These are phyloP conservation scores for Chlorella sp. DNA, from an alignment of 139 green algal genomes.

Conservation along the genomic window DNA sequence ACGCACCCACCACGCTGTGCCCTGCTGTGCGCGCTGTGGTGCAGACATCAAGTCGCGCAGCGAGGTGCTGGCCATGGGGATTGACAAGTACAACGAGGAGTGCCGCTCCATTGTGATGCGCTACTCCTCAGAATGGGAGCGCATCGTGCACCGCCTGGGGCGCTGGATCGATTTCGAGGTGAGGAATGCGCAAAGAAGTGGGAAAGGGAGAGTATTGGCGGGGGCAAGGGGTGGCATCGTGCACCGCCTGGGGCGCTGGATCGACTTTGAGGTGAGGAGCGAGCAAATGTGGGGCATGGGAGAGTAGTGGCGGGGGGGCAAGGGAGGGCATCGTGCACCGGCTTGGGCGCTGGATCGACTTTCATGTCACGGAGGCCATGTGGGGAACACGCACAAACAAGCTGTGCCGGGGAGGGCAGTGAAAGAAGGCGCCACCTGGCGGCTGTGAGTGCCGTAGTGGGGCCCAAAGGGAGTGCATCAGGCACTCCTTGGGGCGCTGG, in stretches of 20 bases:
- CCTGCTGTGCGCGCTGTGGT: background rate
- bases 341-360: slow-evolving; percentile 99
- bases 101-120: slow-evolving; percentile 98
- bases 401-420: background rate
- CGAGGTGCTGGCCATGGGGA: slow-evolving; percentile 95
- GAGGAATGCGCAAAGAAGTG: background rate
- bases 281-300: background rate
- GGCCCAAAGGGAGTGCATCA: no score
- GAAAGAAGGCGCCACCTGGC: no score
- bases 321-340: slow-evolving; percentile 83
- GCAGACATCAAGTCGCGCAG: slow-evolving; percentile 87
- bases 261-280: slow-evolving; percentile 92
- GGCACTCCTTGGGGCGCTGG: no score
- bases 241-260: slow-evolving; percentile 94
- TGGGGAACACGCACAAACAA: no score
- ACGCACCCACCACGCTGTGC: background rate
- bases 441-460: no score
- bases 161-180: slow-evolving; percentile 99
- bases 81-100: slow-evolving; percentile 99
- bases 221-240: slow-evolving; percentile 87
- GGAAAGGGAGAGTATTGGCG: background rate
- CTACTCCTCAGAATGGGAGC: slow-evolving; percentile 96
- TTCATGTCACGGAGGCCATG: slow-evolving; percentile 63
- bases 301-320: no score
- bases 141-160: slow-evolving; percentile 91